Evolutionary conservation across 2,329 filamentous ascomycete species (phyloP).

Genomic region (Cercospora beticola): DNA sequence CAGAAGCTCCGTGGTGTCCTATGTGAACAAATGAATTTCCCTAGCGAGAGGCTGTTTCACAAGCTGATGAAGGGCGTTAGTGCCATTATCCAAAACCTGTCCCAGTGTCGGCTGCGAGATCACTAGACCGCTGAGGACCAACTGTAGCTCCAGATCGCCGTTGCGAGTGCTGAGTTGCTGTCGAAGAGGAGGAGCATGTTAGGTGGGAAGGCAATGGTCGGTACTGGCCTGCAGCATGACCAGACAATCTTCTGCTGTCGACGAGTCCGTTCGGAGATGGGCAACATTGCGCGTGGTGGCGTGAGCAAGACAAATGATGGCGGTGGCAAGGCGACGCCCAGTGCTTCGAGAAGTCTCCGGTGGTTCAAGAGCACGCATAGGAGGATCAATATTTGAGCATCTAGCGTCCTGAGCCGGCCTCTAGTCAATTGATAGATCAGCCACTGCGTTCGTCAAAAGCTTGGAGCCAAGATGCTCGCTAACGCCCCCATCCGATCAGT

Average conservation of each 20-base stretch:
- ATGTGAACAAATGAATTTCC: neutral
- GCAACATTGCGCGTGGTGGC: neutral
- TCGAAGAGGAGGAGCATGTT: neutral
- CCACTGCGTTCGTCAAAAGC: neutral
- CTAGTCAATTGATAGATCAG: neutral
- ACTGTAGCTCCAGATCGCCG: neutral
- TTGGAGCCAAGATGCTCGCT: neutral
- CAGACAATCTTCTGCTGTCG: neutral
- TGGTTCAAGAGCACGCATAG: neutral
- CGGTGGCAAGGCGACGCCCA: neutral
- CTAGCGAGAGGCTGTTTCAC: neutral
- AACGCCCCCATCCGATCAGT: neutral
- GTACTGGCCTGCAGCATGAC: neutral
- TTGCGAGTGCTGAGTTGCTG: neutral
- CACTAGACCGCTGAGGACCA: neutral
- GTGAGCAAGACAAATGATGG: neutral
- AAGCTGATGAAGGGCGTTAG: neutral
- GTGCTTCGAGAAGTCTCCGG: constrained; percentile 4
- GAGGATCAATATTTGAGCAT: neutral
- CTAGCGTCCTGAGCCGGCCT: neutral
- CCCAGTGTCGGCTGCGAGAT: neutral
- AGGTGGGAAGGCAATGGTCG: neutral
- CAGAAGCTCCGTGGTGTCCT: neutral
- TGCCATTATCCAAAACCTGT: neutral
- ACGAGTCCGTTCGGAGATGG: neutral